These are phyloP conservation scores for Alternaria longipes DNA, from an alignment of 2,329 filamentous ascomycete species.

Conservation along the genomic window DNA sequence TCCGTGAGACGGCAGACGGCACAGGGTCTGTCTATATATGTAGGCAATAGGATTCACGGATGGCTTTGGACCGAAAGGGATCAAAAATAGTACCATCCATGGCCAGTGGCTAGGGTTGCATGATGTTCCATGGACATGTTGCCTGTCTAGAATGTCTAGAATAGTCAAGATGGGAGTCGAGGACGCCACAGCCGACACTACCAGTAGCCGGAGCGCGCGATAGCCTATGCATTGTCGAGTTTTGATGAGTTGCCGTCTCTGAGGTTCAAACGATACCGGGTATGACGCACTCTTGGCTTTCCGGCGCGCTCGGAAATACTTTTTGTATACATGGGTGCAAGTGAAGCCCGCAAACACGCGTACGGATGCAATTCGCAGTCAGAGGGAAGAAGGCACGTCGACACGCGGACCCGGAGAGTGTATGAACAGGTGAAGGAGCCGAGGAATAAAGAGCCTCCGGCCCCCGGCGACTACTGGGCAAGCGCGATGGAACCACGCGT, in stretches of 20 bases:
- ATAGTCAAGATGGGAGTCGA: slow-evolving; percentile 31
- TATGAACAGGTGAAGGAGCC: slow-evolving; percentile 13
- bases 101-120: slow-evolving; percentile 18
- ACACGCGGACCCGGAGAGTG: neutral
- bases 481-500: slow-evolving; percentile 19
- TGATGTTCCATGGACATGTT: slow-evolving; percentile 15
- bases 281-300: slow-evolving; percentile 19
- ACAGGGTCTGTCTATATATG: slow-evolving; percentile 29
- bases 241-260: neutral
- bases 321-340: neutral
- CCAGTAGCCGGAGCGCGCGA: slow-evolving; percentile 15
- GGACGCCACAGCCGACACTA: slow-evolving; percentile 2
- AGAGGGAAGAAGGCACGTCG: neutral
- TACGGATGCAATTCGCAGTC: neutral
- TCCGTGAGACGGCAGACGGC: slow-evolving; percentile 23
- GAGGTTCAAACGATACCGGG: neutral
- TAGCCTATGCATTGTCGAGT: neutral
- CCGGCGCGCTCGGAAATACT: slow-evolving; percentile 12
- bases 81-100: slow-evolving; percentile 41
- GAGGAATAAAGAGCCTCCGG: slow-evolving; percentile 34
- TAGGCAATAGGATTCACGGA: slow-evolving; percentile 18
- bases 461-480: slow-evolving; percentile 19
- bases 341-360: slow-evolving; percentile 8
- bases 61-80: slow-evolving; percentile 14
- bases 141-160: slow-evolving; percentile 22